Evolutionary conservation across 805 yeast species (phyloP).

Genomic region (Isabelozyma pseudorhagii): DNA sequence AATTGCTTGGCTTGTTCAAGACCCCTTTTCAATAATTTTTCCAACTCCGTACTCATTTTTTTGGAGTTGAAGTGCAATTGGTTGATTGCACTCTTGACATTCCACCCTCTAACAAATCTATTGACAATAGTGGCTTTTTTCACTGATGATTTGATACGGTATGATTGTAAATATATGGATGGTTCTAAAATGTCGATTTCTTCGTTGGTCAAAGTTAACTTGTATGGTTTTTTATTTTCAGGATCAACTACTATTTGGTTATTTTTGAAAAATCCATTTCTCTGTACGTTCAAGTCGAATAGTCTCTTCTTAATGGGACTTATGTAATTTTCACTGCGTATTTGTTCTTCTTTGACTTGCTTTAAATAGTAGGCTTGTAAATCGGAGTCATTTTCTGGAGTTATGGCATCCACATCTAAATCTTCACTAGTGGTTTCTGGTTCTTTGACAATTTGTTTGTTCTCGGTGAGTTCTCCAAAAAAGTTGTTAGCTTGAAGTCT

Average conservation of each 20-base stretch:
- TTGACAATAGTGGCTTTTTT: conserved; percentile 82
- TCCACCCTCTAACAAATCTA: conserved; percentile 70
- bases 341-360: conserved; percentile 43
- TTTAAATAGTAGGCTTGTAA: conserved; percentile 51
- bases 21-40: conserved; percentile 70
- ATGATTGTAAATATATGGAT: conserved; percentile 75
- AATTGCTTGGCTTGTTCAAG: conserved; percentile 62
- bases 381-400: conserved; percentile 28
- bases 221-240: conserved; percentile 46
- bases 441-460: conserved; percentile 1
- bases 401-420: conserved; percentile 11
- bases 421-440: conserved; percentile 6
- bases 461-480: conserved; percentile 9
- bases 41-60: conserved; percentile 75
- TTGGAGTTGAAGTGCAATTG: conserved; percentile 88
- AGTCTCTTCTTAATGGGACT: conserved; percentile 70
- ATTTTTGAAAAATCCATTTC: conserved; percentile 69
- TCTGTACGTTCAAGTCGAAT: conserved; percentile 56
- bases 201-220: conserved; percentile 52
- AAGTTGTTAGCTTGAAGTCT: conserved; percentile 1
- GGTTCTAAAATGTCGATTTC: conserved; percentile 86
- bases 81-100: conserved; percentile 76
- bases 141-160: conserved; percentile 80
- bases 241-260: conserved; percentile 43
- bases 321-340: conserved; percentile 51